Percentiles rank a stretch among this genome's conserved stretches.
Evolutionary conservation across 140 eudicot genomes (phyloP).

Genomic region (Senecio squalidus): DNA sequence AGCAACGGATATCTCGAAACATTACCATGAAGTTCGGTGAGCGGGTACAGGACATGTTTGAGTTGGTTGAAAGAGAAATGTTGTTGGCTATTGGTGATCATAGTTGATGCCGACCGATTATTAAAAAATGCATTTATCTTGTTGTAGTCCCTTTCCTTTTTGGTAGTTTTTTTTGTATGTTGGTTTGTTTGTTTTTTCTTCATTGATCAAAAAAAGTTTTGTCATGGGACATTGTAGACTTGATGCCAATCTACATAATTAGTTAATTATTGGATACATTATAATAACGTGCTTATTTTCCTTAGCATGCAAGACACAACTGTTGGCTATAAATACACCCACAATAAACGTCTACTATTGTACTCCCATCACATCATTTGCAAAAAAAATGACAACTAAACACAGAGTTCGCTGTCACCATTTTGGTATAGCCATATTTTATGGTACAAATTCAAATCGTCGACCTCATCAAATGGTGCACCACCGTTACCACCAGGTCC

Average conservation of each 20-base stretch:
- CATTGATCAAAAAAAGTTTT: neutral
- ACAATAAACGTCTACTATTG: neutral
- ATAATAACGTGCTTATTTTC: too few species aligned
- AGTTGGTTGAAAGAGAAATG: slow-evolving; percentile 53
- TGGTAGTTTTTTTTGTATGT: neutral
- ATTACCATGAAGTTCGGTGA: slow-evolving; percentile 43
- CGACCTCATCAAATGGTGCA: neutral
- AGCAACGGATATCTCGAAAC: slow-evolving; percentile 59
- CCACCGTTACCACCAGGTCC: slow-evolving; percentile 24
- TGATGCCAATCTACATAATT: neutral
- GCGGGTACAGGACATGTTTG: slow-evolving; percentile 44
- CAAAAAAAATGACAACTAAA: neutral
- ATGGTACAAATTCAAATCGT: neutral
- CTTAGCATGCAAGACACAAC: too few species aligned
- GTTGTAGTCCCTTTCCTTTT: neutral
- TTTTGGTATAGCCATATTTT: neutral
- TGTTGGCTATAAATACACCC: too few species aligned
- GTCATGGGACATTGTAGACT: neutral
- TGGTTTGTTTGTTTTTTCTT: neutral
- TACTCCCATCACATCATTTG: neutral
- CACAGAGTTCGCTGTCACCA: neutral
- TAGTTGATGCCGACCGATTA: neutral
- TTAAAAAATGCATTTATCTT: neutral
- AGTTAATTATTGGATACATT: neutral
- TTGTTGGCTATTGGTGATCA: slow-evolving; percentile 25